Conservation (phyloP, 768 basidiomycete species). For the Tubosaeta sp. region DNA sequence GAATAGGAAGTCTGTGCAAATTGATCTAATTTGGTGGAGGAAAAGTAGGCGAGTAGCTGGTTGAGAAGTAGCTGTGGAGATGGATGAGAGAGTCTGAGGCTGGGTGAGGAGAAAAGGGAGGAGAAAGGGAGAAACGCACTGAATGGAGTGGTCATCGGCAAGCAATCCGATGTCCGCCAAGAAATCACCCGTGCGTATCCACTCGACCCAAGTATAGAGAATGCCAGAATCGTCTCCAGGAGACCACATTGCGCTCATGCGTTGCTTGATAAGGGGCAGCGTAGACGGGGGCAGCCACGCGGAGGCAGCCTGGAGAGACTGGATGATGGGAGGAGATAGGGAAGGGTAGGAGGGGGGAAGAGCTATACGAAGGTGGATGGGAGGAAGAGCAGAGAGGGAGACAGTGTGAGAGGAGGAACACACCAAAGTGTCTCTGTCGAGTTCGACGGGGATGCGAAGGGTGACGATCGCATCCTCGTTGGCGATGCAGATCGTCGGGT, state of each 20-base stretch:
- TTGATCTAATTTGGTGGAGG: slow-evolving; percentile 39
- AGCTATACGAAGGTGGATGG: slow-evolving; percentile 52
- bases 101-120: slow-evolving; percentile 30
- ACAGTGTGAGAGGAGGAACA: slow-evolving; percentile 24
- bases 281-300: slow-evolving; percentile 49
- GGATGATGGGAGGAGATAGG: slow-evolving; percentile 47
- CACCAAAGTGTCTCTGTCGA: slow-evolving; percentile 41
- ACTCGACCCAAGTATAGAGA: slow-evolving; percentile 71
- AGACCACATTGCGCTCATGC: slow-evolving; percentile 54
- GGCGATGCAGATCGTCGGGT: slow-evolving; percentile 61
- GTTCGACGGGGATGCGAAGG: slow-evolving; percentile 61
- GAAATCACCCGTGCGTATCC: slow-evolving; percentile 64
- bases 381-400: slow-evolving; percentile 56
- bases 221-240: slow-evolving; percentile 45
- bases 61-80: slow-evolving; percentile 50
- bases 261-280: slow-evolving; percentile 32
- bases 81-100: slow-evolving; percentile 44
- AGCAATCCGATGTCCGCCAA: slow-evolving; percentile 42
- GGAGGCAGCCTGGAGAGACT: slow-evolving; percentile 51
- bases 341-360: slow-evolving; percentile 57
- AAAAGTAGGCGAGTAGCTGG: slow-evolving; percentile 47
- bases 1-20: slow-evolving; percentile 65
- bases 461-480: slow-evolving; percentile 30
- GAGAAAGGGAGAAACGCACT: slow-evolving; percentile 11
- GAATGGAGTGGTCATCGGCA: slow-evolving; percentile 29